A percentile compares a stretch with the other conserved stretches of the same genome.
Evolutionary conservation across 371 early-diverging fungal genomes (phyloP).

Genomic region (Saksenaea vasiformis): DNA sequence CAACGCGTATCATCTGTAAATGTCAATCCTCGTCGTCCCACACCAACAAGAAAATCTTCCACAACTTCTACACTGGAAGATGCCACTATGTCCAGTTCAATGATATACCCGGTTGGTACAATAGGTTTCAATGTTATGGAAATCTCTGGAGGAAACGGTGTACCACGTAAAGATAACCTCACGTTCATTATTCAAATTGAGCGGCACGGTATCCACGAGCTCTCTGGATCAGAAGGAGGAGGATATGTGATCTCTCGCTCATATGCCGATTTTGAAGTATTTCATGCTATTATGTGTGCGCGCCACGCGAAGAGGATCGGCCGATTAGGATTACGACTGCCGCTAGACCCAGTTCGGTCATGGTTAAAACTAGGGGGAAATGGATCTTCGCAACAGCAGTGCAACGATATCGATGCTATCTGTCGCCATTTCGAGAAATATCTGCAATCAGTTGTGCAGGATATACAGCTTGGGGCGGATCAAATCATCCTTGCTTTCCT

Average conservation of each 20-base stretch:
- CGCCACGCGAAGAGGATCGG: conserved; percentile 31
- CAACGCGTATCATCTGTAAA: background rate
- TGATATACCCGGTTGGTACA: conserved; percentile 40
- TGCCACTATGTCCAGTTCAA: conserved; percentile 2
- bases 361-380: conserved; percentile 35
- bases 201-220: conserved; percentile 33
- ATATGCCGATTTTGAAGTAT: conserved; percentile 47
- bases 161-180: conserved; percentile 25
- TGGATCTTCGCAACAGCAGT: conserved; percentile 10
- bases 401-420: conserved; percentile 19
- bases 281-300: conserved; percentile 37
- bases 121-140: conserved; percentile 51
- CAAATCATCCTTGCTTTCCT: conserved; percentile 38
- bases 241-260: conserved; percentile 52
- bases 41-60: background rate
- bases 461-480: conserved; percentile 43
- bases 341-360: conserved; percentile 33
- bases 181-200: conserved; percentile 52
- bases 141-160: conserved; percentile 19
- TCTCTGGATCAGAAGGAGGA: conserved; percentile 46
- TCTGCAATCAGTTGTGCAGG: conserved; percentile 36
- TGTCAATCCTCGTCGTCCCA: background rate
- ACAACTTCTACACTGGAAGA: conserved; percentile 3
- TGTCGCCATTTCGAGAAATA: conserved; percentile 34
- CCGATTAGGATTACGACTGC: conserved; percentile 32